These are phyloP conservation scores for Pittosporum tobira DNA, from an alignment of 129 eudicot genomes.

Conservation along the genomic window DNA sequence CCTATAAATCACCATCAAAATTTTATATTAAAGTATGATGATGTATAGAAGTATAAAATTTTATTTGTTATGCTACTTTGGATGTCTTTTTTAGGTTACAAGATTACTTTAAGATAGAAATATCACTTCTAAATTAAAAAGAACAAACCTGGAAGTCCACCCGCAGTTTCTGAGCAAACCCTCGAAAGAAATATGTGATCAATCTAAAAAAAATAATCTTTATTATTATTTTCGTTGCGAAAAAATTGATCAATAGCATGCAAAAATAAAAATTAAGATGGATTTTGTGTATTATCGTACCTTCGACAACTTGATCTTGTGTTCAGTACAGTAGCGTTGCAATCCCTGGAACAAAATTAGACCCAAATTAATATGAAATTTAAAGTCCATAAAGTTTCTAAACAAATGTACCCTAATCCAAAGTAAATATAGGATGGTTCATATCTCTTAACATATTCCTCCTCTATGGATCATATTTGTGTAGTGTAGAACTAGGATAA, in stretches of 20 bases:
- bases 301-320: slow-evolving; percentile 84
- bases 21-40: neutral
- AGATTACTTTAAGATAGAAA: neutral
- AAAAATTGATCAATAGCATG: neutral
- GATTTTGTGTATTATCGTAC: slow-evolving; percentile 19
- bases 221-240: neutral
- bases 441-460: too few relatives aligned
- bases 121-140: neutral
- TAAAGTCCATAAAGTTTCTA: neutral
- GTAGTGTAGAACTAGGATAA: neutral
- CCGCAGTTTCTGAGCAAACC: slow-evolving; percentile 97
- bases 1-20: neutral
- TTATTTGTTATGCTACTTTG: neutral
- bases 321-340: slow-evolving; percentile 90
- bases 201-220: slow-evolving; percentile 35
- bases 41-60: too few relatives aligned
- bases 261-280: neutral
- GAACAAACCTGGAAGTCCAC: slow-evolving; percentile 84
- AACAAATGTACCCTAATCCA: neutral
- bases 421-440: neutral
- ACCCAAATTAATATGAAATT: slow-evolving; percentile 1
- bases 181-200: slow-evolving; percentile 98
- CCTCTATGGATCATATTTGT: too few relatives aligned
- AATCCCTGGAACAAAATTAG: slow-evolving; percentile 49
- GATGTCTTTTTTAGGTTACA: neutral